Evolutionary conservation across 768 basidiomycete genomes (phyloP).

Genomic region (Phylloporus sp.): DNA sequence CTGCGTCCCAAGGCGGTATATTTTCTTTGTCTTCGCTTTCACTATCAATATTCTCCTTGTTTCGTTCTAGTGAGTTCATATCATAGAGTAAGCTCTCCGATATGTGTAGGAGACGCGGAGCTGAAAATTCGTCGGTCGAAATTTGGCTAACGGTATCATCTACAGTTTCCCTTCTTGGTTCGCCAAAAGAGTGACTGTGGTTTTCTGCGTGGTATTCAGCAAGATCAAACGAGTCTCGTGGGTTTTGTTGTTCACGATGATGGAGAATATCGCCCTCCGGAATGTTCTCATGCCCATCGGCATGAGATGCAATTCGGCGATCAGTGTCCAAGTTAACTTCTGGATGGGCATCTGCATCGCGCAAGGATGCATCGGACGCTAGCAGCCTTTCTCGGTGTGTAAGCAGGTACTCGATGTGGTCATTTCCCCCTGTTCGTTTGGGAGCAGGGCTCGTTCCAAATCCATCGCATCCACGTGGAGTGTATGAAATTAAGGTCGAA

Average conservation of each 20-base stretch:
- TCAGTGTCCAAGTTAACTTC: not conserved
- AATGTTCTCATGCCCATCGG: not conserved
- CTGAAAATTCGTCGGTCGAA: conserved; percentile 5
- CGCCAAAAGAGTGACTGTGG: conserved; percentile 8
- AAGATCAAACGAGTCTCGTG: not conserved
- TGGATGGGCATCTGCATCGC: not conserved
- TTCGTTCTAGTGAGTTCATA: conserved; percentile 1
- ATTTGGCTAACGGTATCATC: conserved; percentile 4
- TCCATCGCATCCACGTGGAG: conserved; percentile 19
- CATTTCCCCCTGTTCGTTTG: conserved; percentile 8
- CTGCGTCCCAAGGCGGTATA: conserved; percentile 2
- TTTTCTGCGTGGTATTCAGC: not conserved
- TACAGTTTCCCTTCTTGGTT: conserved; percentile 12
- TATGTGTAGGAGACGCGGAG: not conserved
- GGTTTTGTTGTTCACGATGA: not conserved
- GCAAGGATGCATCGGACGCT: conserved; percentile 1
- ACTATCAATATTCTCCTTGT: conserved; percentile 13
- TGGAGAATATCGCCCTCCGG: not conserved
- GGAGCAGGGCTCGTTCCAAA: conserved; percentile 27
- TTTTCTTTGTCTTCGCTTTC: conserved; percentile 19
- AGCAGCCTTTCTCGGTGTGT: conserved; percentile 24
- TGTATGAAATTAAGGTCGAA: not conserved
- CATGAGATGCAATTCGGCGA: not conserved
- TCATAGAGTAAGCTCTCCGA: conserved; percentile 1
- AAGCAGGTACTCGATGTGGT: conserved; percentile 20